phyloP scores from a whole-genome alignment of 441 rosid genomes.

The Brassica balearica region DNA sequence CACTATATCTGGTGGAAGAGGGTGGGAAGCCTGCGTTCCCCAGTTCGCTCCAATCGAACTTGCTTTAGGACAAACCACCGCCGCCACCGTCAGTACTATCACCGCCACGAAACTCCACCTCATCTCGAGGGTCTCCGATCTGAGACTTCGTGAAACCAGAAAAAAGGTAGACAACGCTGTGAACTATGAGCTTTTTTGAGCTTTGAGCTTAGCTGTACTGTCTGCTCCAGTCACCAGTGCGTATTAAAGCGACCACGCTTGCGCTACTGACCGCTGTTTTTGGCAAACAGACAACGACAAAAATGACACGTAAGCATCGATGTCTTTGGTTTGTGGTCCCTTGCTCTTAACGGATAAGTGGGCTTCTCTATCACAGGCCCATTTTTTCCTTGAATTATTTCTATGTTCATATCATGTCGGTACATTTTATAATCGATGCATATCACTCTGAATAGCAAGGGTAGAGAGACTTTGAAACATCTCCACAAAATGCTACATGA shows the following conservation, averaged over 20 bases:
- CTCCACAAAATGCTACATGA: not conserved
- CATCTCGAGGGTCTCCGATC: slow-evolving; percentile 35
- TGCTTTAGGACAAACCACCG: slow-evolving; percentile 48
- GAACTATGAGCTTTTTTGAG: slow-evolving; percentile 17
- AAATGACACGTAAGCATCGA: not conserved
- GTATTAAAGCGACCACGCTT: slow-evolving; percentile 36
- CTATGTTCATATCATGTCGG: not conserved
- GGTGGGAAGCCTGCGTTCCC: slow-evolving; percentile 89
- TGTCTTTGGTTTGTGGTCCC: slow-evolving; percentile 1
- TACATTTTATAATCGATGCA: not conserved
- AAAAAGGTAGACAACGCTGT: not conserved
- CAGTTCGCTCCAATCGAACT: slow-evolving; percentile 88
- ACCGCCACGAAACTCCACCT: slow-evolving; percentile 33
- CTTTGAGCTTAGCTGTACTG: slow-evolving; percentile 24
- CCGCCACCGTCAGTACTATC: slow-evolving; percentile 40
- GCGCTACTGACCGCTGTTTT: slow-evolving; percentile 19
- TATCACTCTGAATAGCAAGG: not conserved
- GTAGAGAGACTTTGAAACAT: not conserved
- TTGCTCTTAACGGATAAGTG: not conserved
- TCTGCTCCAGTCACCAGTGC: slow-evolving; percentile 14
- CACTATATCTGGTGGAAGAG: slow-evolving; percentile 69
- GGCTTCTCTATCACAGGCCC: not conserved
- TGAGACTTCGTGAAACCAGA: slow-evolving; percentile 2
- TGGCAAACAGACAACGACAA: not conserved
- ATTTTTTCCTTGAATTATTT: not conserved